Conservation (phyloP, 257 asterid genomes). For the Salvia rosmarinus region DNA sequence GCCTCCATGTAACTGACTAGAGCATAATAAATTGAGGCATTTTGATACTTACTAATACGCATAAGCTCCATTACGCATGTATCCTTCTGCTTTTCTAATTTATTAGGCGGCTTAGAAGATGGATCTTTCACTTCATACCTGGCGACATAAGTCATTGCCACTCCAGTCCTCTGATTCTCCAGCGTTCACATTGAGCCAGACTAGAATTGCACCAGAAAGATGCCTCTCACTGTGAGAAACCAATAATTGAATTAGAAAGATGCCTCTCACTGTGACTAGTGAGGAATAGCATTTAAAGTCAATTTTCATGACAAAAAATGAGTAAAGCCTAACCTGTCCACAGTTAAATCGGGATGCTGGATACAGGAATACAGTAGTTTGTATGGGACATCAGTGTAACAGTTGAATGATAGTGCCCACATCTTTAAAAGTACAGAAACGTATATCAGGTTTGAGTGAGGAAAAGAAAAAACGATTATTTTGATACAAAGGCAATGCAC, state of each 20-base stretch:
- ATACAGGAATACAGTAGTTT: slow-evolving; percentile 55
- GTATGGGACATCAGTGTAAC: slow-evolving; percentile 57
- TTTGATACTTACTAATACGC: background rate
- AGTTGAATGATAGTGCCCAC: slow-evolving; percentile 66
- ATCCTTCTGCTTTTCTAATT: background rate
- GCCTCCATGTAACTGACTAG: background rate
- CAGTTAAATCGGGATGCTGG: slow-evolving; percentile 68
- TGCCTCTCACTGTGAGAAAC: slow-evolving; percentile 66
- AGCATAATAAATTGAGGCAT: slow-evolving; percentile 18
- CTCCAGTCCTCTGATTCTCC: slow-evolving; percentile 43
- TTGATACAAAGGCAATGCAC: slow-evolving; percentile 19
- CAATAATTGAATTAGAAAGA: slow-evolving; percentile 62
- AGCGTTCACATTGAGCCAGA: slow-evolving; percentile 60
- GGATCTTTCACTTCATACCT: slow-evolving; percentile 45
- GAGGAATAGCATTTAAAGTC: slow-evolving; percentile 29
- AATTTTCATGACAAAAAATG: slow-evolving; percentile 11
- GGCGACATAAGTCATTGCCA: slow-evolving; percentile 33
- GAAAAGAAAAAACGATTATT: slow-evolving; percentile 16
- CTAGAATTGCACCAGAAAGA: slow-evolving; percentile 69
- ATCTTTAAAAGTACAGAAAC: slow-evolving; percentile 50
- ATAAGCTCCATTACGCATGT: background rate
- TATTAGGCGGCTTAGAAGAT: slow-evolving; percentile 18
- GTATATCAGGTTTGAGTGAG: slow-evolving; percentile 25
- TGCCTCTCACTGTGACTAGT: slow-evolving; percentile 64
- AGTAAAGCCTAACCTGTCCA: slow-evolving; percentile 61